Evolutionary conservation across 495 filamentous ascomycete species (phyloP), one percentile per base, ranked within the genome.

Genomic region (Poronia punctata): DNA sequence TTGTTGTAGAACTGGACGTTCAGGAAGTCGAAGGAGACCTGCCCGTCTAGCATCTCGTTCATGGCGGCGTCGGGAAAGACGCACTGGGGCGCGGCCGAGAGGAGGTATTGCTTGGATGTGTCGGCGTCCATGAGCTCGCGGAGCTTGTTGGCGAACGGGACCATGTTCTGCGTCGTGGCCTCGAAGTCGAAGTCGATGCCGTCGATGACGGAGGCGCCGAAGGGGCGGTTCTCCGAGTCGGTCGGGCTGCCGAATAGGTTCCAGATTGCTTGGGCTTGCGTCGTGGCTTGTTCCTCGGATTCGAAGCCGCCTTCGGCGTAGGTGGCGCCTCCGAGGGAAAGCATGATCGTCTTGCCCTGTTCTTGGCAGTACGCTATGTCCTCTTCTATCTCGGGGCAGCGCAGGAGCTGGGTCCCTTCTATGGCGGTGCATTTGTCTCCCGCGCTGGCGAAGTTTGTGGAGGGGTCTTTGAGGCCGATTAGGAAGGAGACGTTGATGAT

Each of bases 181-280:
- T 84, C 79, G 26, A 82, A 73, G 56, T 83, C 79, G 40, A 84
- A 73, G 49, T 88, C 83, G 51, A 86, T 86, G 3, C 83, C 83
- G 50, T 88, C 83, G 28, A 87, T 54, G 20, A 71, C 62, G 17
- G 77, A 72, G 11, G 71, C 51, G 14, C 79, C 79, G 45, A 88
- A 84, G 4, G 83, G 83, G 24, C 81, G 74, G 32, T 69, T 64
- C 4, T 48, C 58, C 20, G 57, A 44, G 18, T 47, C 59, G 16
- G 48, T 55, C 37, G 56, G 45, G 7, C 75, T 69, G 21, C 83
- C 83, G 53, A 87, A 87, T 25, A 83, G 75, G 26, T 74, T 57
- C 81, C 82, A 87, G 34, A 88, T 56, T 4, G 68, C 61, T 29
- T 74, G 51, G 3, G 81, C 84, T n/a, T 76, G 72, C 1, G 58